Evolutionary conservation across 139 green algal genomes (phyloP).

Genomic region (Marvania coccoides): DNA sequence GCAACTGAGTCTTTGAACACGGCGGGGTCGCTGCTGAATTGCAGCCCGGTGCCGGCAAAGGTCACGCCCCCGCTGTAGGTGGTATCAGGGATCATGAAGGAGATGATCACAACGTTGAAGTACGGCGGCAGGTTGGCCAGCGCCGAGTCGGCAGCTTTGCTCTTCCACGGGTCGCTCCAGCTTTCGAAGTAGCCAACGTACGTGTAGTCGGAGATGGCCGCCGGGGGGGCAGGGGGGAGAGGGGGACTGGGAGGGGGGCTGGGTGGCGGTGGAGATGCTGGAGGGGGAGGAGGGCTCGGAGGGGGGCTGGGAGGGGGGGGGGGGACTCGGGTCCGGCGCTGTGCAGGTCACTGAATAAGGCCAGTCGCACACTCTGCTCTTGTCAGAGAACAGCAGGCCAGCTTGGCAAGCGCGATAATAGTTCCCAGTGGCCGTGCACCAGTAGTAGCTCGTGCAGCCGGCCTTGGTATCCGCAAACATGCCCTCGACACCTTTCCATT

Average conservation of each 20-base stretch:
- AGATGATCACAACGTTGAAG: conserved; percentile 25
- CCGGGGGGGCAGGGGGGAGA: neutral
- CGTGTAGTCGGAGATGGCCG: neutral
- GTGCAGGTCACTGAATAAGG: neutral
- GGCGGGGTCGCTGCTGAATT: conserved; percentile 17
- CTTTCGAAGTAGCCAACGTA: conserved; percentile 31
- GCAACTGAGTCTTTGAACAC: conserved; percentile 28
- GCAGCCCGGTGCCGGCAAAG: conserved; percentile 21
- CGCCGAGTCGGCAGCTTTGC: neutral
- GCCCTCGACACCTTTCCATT: neutral
- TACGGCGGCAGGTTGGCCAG: conserved; percentile 34
- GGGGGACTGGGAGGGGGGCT: neutral
- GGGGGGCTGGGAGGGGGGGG: conserved; percentile 2
- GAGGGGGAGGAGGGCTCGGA: neutral
- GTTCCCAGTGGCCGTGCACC: neutral
- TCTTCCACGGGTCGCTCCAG: conserved; percentile 19
- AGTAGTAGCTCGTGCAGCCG: neutral
- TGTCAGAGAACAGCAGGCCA: neutral
- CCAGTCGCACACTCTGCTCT: neutral
- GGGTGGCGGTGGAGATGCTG: neutral
- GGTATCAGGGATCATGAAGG: conserved; percentile 34
- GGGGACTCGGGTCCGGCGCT: neutral
- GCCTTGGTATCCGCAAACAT: conserved; percentile 7
- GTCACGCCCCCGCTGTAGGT: conserved; percentile 28
- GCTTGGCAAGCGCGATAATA: neutral